phyloP scores from a whole-genome alignment of 2,329 filamentous ascomycete species.

The Ceratocystiopsis minuta region DNA sequence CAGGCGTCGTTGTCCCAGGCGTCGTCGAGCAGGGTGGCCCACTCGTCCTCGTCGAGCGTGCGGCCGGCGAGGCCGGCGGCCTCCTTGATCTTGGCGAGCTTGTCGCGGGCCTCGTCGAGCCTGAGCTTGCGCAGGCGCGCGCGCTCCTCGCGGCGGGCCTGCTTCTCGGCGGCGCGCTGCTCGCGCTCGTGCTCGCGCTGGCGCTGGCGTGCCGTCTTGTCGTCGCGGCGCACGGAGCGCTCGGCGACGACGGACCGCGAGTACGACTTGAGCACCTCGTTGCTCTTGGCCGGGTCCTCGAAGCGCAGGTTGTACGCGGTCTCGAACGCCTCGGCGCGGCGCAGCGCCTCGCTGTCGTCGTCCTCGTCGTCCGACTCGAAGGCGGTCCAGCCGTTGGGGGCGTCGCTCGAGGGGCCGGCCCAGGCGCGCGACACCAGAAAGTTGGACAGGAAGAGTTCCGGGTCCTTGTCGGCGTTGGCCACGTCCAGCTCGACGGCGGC shows the following conservation, averaged over 20 bases:
- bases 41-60: conserved; percentile 54
- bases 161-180: conserved; percentile 62
- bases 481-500: conserved; percentile 44
- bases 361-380: conserved; percentile 76
- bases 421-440: conserved; percentile 87
- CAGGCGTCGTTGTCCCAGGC: conserved; percentile 80
- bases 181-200: conserved; percentile 61
- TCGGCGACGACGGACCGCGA: conserved; percentile 69
- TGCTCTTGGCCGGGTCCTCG: conserved; percentile 75
- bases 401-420: conserved; percentile 37
- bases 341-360: conserved; percentile 62
- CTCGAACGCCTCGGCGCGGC: conserved; percentile 73
- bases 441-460: conserved; percentile 78
- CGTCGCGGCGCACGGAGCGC: conserved; percentile 73
- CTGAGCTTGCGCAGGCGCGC: conserved; percentile 72
- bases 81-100: conserved; percentile 73
- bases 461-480: conserved; percentile 65
- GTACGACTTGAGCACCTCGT: conserved; percentile 76
- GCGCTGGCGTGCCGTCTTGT: conserved; percentile 57
- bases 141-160: conserved; percentile 59
- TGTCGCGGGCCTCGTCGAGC: conserved; percentile 76
- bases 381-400: conserved; percentile 48
- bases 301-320: conserved; percentile 91
- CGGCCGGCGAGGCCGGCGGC: conserved; percentile 64
- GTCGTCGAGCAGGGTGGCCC: conserved; percentile 67